Base-by-base conservation (phyloP, 1,139 yeast species). In the Scheffersomyces illinoinensis region DNA sequence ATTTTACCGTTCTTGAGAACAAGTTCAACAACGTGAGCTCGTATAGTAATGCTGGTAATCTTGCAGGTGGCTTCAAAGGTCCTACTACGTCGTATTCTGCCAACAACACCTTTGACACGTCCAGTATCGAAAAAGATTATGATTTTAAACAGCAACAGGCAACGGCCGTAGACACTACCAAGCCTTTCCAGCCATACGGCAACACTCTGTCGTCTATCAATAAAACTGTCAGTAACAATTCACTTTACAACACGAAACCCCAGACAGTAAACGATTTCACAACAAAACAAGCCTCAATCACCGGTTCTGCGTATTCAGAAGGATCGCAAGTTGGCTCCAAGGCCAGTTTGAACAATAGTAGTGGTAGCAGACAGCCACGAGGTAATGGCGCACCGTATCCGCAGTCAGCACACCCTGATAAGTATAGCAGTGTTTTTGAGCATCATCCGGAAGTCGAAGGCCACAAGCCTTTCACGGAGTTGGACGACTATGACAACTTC, bases 391-490 rank as follows among this genome's bases (percentile, higher is more conserved):
- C 68, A 47, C 76, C 76, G 19, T 72, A 74, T 56, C 73, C 73
- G 10, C 26, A 20, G n/a, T 20, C 21, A 21, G 19, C 51, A 14
- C 51, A 48, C 7, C 66, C 67, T 17, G 51, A 48, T 20, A 48
- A 48, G 26, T 48, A 62, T 53, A 64, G 67, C 52, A 70, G 71
- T 52, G 84, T 78, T 5, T 79, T 79, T 67, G 83, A 78, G 62
- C 83, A 79, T 61, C 83, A 78, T 60, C 82, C 83, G 1, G 78
- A 72, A 61, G 83, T 78, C 4, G 83, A 79, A 59, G 84, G 83
- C 8, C 84, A 79, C 65, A 75, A 76, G 62, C 84, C 83, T n/a
- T 79, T 79, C 60, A 78, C 83, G 14, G 83, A 79, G 62, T 64
- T 79, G 60, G 76, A 71, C 50, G 84, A 79, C 62, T 62, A 58